These are phyloP conservation scores for Clarireedia monteithiana DNA, from an alignment of 2,329 filamentous ascomycete genomes.

Conservation along the genomic window DNA sequence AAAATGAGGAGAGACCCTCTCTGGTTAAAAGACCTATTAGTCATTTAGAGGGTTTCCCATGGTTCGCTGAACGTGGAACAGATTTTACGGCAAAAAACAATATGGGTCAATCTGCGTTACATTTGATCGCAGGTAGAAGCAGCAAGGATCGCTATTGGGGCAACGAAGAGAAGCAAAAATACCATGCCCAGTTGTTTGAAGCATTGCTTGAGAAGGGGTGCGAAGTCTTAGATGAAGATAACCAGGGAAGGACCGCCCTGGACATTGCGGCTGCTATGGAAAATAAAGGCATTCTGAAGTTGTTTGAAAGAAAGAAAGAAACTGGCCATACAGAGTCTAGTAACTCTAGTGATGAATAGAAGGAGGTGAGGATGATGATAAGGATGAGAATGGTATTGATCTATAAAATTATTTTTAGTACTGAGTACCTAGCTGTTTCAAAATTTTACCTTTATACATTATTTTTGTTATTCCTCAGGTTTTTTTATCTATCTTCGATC, in stretches of 20 bases:
- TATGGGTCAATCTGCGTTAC: neutral
- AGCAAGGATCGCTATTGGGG: fast-evolving
- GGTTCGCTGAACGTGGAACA: neutral
- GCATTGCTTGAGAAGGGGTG: neutral
- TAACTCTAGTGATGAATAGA: too few relatives aligned
- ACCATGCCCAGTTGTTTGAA: neutral
- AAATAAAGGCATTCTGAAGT: neutral
- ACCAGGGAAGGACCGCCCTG: neutral
- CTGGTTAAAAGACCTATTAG: neutral
- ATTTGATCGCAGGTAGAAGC: neutral
- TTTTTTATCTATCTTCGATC: too few relatives aligned
- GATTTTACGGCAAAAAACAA: neutral
- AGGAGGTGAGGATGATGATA: too few relatives aligned
- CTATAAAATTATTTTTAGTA: too few relatives aligned
- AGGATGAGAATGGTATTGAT: too few relatives aligned
- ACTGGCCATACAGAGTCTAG: neutral
- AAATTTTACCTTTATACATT: too few relatives aligned
- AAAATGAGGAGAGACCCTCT: neutral
- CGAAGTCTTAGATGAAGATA: neutral
- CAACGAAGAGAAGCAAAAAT: neutral
- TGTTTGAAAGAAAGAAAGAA: neutral
- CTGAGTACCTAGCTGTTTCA: too few relatives aligned
- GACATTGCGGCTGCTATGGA: conserved; percentile 1
- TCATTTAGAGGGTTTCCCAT: neutral
- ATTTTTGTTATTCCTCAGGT: too few relatives aligned